Evolutionary conservation across 306 rosid species (phyloP).

Genomic region (Gastrolobium villosum): DNA sequence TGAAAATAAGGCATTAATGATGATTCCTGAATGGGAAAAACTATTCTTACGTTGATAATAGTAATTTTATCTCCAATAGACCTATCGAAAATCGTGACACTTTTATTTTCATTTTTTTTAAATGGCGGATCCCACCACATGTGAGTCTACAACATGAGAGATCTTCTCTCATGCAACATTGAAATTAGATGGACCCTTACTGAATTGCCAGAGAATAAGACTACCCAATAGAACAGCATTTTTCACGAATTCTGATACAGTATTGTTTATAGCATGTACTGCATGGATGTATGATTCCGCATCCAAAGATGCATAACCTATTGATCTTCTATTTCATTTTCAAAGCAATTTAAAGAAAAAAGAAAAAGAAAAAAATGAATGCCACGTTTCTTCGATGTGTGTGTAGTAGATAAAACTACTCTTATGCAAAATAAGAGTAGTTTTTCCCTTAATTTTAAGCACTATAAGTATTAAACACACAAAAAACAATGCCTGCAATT

Average conservation of each 20-base stretch:
- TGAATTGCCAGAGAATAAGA: constrained; percentile 7
- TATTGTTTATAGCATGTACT: not conserved
- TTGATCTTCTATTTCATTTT: not conserved
- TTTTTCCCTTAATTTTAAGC: not conserved
- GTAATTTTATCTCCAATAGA: too few species aligned
- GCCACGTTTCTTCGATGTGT: too few species aligned
- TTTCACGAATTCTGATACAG: not conserved
- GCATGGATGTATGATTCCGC: not conserved
- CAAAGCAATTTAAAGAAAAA: not conserved
- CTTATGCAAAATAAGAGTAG: too few species aligned
- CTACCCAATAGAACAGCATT: not conserved
- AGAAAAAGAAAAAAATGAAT: too few species aligned
- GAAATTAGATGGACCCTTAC: too few species aligned
- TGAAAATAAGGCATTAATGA: constrained; percentile 1
- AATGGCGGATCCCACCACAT: too few species aligned
- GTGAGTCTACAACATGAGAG: too few species aligned
- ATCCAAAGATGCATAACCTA: not conserved
- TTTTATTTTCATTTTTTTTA: too few species aligned
- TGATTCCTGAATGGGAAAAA: constrained; percentile 16
- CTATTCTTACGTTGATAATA: too few species aligned
- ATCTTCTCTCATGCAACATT: too few species aligned
- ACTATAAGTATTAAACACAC: not conserved
- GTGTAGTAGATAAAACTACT: too few species aligned
- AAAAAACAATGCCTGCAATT: not conserved
- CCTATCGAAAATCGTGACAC: too few species aligned